Evolutionary conservation across 148 eudicot species (phyloP).

Genomic region (Polygonum aviculare): DNA sequence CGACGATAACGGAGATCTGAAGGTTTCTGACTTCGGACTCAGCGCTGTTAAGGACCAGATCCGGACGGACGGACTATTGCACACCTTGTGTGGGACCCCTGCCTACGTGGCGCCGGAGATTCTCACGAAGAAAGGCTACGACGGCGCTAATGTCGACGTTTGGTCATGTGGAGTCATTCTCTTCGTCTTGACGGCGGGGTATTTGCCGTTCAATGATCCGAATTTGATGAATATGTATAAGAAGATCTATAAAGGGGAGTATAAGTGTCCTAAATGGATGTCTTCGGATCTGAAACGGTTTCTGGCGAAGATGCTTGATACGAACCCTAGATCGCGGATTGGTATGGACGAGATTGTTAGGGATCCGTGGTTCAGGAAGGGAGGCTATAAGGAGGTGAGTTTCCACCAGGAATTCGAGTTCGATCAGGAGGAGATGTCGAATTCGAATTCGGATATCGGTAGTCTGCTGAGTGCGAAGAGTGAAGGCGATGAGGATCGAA

Average conservation of each 20-base stretch:
- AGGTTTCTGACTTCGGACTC: constrained; percentile 61
- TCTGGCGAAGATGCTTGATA: constrained; percentile 43
- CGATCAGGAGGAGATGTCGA: constrained; percentile 18
- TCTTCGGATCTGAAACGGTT: constrained; percentile 43
- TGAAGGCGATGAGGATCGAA: neutral
- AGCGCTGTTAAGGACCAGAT: constrained; percentile 34
- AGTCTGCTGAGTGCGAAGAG: neutral
- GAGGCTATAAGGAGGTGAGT: neutral
- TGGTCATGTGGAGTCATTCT: constrained; percentile 75
- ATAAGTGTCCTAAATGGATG: constrained; percentile 51
- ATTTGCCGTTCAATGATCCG: constrained; percentile 56
- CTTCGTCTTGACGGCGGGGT: constrained; percentile 57
- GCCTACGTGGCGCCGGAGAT: constrained; percentile 89
- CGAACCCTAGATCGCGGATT: constrained; percentile 51
- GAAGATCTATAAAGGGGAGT: constrained; percentile 65
- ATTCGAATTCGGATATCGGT: neutral
- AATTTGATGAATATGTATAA: constrained; percentile 71
- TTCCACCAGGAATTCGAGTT: constrained; percentile 3
- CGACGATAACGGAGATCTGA: constrained; percentile 56
- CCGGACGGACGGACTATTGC: constrained; percentile 36
- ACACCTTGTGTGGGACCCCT: constrained; percentile 77
- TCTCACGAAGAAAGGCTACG: constrained; percentile 61
- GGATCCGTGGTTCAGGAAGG: constrained; percentile 65
- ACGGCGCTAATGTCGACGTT: constrained; percentile 54
- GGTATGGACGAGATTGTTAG: constrained; percentile 39